Evolutionary conservation across 2,329 filamentous ascomycete genomes (phyloP), one percentile per base, ranked within the genome.

Genomic region (Aspergillus pseudoglaucus): DNA sequence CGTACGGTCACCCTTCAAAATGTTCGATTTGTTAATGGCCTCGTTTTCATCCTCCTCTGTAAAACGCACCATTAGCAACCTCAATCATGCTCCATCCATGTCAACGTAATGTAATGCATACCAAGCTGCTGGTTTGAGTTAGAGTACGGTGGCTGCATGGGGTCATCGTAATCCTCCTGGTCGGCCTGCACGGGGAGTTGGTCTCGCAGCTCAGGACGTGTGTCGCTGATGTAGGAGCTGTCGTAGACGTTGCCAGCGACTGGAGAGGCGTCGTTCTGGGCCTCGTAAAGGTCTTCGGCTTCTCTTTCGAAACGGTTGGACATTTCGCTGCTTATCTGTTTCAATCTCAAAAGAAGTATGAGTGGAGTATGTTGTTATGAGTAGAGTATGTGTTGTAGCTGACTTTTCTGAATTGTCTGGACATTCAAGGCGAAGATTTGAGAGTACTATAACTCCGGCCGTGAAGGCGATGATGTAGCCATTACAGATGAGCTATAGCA

Each of bases 221-320:
- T 54, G 42, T 63, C 61, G 18, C 50, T 22, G 7, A 49, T 50
- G 43, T 65, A 66, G 1, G 55, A 54, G 47, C 55, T 44, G 25
- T 64, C 62, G n/a, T 43, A 4, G 23, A 46, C 46, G 17, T 47
- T 46, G 37, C 52, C 51, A 3, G 54, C 49, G 30, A 64, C 53
- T 3, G 61, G 59, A 6, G 57, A 55, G n/a, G 51, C 7, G 44
- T 65, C 61, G 42, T 61, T 62, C 44, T 62, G 51, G 6, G 33
- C 45, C 52, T 64, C 61, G 50, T 63, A 64, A 23, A 6, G 35
- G 46, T 63, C 61, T 44, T 65, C 60, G 25, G 56, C 61, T 49
- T 57, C 52, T 54, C 58, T 55, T 49, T 61, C 58, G 14, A 23
- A 22, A 6, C 42, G 52, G 49, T 48, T 58, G 17, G 59, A 55